Conservation (phyloP, 2,329 filamentous ascomycete species). For the Pseudogymnoascus sp. region DNA sequence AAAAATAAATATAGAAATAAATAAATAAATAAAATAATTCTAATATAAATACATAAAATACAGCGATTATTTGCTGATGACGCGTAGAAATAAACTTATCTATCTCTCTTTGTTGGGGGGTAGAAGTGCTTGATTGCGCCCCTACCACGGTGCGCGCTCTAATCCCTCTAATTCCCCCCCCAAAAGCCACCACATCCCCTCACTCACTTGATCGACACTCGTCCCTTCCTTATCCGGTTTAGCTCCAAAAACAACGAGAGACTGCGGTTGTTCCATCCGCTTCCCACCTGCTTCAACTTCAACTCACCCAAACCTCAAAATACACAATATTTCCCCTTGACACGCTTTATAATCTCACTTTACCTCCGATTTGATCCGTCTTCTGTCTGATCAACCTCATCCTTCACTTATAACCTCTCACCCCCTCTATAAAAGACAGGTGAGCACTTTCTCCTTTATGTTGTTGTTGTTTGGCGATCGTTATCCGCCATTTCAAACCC, state of each 20-base stretch:
- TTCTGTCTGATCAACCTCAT: constrained; percentile 1
- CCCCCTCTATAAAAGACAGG: constrained; percentile 16
- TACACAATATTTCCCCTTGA: constrained; percentile 10
- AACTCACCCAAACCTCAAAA: constrained; percentile 11
- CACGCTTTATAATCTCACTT: constrained; percentile 8
- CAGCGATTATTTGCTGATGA: background rate
- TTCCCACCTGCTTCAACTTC: constrained; percentile 18
- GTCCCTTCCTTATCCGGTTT: background rate
- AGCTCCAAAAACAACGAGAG: background rate
- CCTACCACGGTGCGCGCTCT: background rate
- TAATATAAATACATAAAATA: background rate
- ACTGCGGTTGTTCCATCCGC: constrained; percentile 18
- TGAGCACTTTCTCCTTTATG: constrained; percentile 21
- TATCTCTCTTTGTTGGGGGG: background rate
- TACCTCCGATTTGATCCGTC: background rate
- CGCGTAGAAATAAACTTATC: too few species aligned
- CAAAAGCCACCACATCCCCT: background rate
- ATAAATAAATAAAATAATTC: background rate
- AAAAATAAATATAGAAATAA: background rate
- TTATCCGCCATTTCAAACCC: constrained; percentile 19
- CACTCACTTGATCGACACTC: background rate
- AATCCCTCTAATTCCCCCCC: background rate
- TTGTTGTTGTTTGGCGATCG: constrained; percentile 13
- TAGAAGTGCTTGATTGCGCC: background rate
- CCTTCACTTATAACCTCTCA: constrained; percentile 8